Conservation (phyloP, 345 rosid genomes). For the Hirschfeldia incana region DNA sequence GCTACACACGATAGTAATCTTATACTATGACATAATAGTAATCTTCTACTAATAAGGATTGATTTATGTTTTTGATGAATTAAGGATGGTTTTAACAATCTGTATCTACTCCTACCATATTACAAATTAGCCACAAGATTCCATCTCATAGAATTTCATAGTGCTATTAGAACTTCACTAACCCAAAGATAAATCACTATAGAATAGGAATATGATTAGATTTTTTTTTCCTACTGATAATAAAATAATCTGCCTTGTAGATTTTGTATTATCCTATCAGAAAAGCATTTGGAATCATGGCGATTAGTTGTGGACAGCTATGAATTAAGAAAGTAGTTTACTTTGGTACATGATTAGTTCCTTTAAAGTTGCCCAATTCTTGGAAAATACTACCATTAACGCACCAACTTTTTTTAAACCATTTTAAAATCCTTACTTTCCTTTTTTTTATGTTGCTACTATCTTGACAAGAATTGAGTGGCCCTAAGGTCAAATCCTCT, state of each 20-base stretch:
- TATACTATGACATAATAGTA: not conserved
- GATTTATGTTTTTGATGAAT: conserved; percentile 1
- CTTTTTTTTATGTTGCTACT: not conserved
- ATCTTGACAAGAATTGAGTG: not conserved
- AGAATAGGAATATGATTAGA: not conserved
- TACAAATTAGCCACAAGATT: not conserved
- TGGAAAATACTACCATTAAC: conserved; percentile 1
- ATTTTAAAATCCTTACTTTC: not conserved
- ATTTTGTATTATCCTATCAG: conserved; percentile 1
- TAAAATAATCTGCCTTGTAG: not conserved
- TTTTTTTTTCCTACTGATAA: not conserved
- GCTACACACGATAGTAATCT: not conserved
- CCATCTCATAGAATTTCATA: not conserved
- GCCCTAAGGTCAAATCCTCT: not conserved
- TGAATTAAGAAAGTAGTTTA: conserved; percentile 13
- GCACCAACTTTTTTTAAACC: conserved; percentile 4
- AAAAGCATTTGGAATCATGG: conserved; percentile 21
- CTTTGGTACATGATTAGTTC: not conserved
- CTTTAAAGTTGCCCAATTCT: conserved; percentile 14
- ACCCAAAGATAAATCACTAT: not conserved
- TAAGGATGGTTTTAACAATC: not conserved
- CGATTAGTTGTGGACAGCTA: conserved; percentile 34
- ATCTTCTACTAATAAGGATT: not conserved
- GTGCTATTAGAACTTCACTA: not conserved
- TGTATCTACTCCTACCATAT: not conserved